These are phyloP conservation scores for Limonium bicolor DNA, from an alignment of 148 eudicot species.

Conservation along the genomic window DNA sequence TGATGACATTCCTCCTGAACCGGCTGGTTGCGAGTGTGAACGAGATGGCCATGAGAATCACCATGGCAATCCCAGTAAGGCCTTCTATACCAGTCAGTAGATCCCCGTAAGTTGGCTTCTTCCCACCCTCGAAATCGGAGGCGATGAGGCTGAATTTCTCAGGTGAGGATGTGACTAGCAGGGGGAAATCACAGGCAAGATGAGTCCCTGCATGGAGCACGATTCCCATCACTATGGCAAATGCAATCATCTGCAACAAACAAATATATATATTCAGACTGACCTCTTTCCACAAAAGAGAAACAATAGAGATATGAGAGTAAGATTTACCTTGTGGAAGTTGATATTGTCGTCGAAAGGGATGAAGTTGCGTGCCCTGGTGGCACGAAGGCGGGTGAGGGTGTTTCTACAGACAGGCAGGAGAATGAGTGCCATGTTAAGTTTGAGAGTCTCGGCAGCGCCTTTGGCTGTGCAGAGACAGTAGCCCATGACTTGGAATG, in stretches of 20 bases:
- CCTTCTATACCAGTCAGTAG: conserved; percentile 49
- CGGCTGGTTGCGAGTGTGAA: conserved; percentile 69
- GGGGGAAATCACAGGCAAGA: conserved; percentile 79
- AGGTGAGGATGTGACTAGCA: conserved; percentile 41
- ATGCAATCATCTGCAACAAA: conserved; percentile 72
- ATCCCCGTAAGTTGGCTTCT: conserved; percentile 43
- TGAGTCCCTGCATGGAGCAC: conserved; percentile 67
- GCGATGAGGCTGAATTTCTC: conserved; percentile 54
- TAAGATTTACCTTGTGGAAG: conserved; percentile 61
- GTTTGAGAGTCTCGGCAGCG: conserved; percentile 86
- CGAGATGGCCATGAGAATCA: conserved; percentile 54
- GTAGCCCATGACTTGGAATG: conserved; percentile 81
- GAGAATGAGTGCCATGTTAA: conserved; percentile 91
- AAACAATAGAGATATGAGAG: background rate
- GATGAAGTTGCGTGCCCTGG: conserved; percentile 43
- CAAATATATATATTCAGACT: no score
- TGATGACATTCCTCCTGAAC: conserved; percentile 52
- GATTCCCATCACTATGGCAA: conserved; percentile 55
- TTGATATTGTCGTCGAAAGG: conserved; percentile 88
- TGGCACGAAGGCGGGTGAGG: conserved; percentile 72
- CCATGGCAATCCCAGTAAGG: conserved; percentile 72
- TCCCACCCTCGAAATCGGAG: conserved; percentile 40
- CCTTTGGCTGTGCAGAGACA: conserved; percentile 91
- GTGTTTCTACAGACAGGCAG: conserved; percentile 79
- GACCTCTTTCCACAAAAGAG: no score